Evolutionary conservation across 2,329 filamentous ascomycete genomes (phyloP), one percentile per base, ranked within the genome.

Genomic region (Trematosphaeria pertusa): DNA sequence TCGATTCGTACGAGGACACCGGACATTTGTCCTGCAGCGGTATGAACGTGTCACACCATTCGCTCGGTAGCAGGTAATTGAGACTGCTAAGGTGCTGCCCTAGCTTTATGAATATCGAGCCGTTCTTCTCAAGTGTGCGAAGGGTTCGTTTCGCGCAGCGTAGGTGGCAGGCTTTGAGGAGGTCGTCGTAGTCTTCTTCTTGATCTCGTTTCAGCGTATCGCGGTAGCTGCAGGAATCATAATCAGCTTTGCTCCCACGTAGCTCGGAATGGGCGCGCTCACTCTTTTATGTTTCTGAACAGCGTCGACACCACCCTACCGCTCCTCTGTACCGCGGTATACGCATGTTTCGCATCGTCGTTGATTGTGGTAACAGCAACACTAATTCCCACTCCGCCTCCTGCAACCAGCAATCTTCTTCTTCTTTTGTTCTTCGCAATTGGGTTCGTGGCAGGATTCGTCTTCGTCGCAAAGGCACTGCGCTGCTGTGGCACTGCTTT

Each of bases 51-150:
- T 87, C 87, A 22, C 91, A 96, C 92, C 93, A 97, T 74, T 97
- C 93, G 38, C 82, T 75, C 1, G 93, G 93, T 8, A 97, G 81
- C 8, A 97, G 81, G 70, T 97, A 97, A 66, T 94, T 95, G 88
- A 97, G 89, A 55, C 91, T 93, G 71, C 91, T 96, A 73, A 99
- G 73, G 74, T 99, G 94, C 65, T 99, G 94, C 6, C 94, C 94
- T 30, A 99, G 78, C 74, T 99, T 99, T 71, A 99, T 97, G 63
- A 97, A 99, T 54, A 99, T 96, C 20, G 93, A 96, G 19, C 95
- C 94, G 72, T 97, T 97, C 78, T 89, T 91, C 79, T 99, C 94
- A 56, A 97, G 76, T 1, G 95, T 92, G 46, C 81, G 82, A 32
- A 97, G 77, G 1, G 94, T 97, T 52, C 94, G 85, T 62, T 91